Evolutionary conservation across 2,329 filamentous ascomycete species (phyloP).

Genomic region (Sodiomyces alkalinus): DNA sequence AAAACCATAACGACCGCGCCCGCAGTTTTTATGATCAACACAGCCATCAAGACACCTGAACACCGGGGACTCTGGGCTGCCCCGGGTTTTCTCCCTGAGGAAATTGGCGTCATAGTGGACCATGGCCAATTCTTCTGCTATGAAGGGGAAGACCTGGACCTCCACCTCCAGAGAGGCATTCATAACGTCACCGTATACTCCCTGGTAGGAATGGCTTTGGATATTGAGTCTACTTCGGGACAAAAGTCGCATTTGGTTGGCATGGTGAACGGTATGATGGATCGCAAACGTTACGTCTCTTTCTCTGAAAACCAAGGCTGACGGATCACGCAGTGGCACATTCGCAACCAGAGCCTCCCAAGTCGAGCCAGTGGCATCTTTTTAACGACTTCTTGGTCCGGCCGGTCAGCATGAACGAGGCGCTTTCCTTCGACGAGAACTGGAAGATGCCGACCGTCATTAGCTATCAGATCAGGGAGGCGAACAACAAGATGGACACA

Average conservation of each 20-base stretch:
- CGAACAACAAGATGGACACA: conserved; percentile 69
- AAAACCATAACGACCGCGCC: conserved; percentile 76
- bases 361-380: conserved; percentile 71
- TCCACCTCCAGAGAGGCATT: conserved; percentile 63
- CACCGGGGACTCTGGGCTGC: conserved; percentile 74
- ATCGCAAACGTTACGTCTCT: no score
- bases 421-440: conserved; percentile 70
- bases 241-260: conserved; percentile 86
- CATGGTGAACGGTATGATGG: conserved; percentile 63
- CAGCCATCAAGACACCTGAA: conserved; percentile 55
- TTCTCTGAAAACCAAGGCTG: conserved; percentile 7
- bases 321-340: conserved; percentile 42
- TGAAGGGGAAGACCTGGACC: conserved; percentile 75
- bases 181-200: conserved; percentile 83
- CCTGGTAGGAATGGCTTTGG: conserved; percentile 74
- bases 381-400: conserved; percentile 96
- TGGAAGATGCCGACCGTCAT: conserved; percentile 92
- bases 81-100: conserved; percentile 81
- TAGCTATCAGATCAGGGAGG: conserved; percentile 68
- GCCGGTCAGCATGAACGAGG: conserved; percentile 65
- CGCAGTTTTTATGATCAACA: conserved; percentile 77
- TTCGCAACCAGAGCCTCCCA: conserved; percentile 41
- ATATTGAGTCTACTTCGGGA: conserved; percentile 73
- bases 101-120: conserved; percentile 84
- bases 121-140: conserved; percentile 90